These are phyloP conservation scores for Prunus yedoensis DNA, from an alignment of 331 rosid genomes.

Conservation along the genomic window DNA sequence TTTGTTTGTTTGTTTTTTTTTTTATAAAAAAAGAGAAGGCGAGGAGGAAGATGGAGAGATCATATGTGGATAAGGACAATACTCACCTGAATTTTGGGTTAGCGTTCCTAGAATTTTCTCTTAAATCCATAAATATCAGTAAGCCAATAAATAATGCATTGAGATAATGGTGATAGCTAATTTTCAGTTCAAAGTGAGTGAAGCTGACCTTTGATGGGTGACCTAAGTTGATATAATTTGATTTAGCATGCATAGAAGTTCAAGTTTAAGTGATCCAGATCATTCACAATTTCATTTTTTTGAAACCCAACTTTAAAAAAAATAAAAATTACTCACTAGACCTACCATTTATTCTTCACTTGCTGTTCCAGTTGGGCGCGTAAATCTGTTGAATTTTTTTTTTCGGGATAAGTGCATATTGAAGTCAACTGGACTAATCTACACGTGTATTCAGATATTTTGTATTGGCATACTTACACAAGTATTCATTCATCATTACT, in stretches of 20 bases:
- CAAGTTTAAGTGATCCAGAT: not conserved
- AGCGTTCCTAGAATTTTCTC: not conserved
- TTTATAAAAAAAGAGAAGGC: no score
- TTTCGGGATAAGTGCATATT: no score
- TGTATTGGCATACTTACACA: not conserved
- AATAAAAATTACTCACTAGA: not conserved
- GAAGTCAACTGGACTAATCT: no score
- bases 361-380: not conserved
- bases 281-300: not conserved
- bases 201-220: constrained; percentile 6
- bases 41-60: no score
- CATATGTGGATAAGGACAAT: no score
- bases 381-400: not conserved
- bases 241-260: not conserved
- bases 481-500: not conserved
- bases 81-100: no score
- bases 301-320: not conserved
- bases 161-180: not conserved
- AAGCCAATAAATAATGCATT: not conserved
- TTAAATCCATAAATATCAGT: not conserved
- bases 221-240: not conserved
- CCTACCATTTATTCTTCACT: not conserved
- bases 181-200: constrained; percentile 2
- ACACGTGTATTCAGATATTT: no score
- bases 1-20: no score